Base-by-base conservation (phyloP, 2,329 filamentous ascomycete species). In the Sporothrix dimorphospora region DNA sequence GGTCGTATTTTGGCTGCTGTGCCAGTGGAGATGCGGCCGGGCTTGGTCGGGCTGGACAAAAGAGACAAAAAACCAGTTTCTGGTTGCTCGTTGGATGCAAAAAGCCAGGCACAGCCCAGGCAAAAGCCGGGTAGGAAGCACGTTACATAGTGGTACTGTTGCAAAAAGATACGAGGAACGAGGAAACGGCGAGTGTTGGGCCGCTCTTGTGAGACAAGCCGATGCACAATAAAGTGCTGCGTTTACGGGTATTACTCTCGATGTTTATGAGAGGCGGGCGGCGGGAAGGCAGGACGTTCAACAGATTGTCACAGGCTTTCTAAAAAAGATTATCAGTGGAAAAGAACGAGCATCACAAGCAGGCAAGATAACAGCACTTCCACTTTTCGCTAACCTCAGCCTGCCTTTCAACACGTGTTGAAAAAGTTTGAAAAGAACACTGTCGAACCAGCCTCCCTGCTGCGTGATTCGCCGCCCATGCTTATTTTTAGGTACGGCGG, bases 401-500 rank as follows among this genome's bases (percentile, higher is more conserved):
- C 40, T 47, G n/a, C 21, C 30, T 45, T 11, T 47, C 40, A 16
- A 12, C 24, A 9, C 5, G 27, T n/a, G 12, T 34, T 49, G 14
- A 21, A 11, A 66, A 49, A n/a, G 24, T 19, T 4, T 12, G 5
- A 30, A 66, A n/a, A 47, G 21, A 47, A 30, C 21, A 30, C 21
- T 42, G 42, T 47, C 40, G 3, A 47, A 8, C 63, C n/a, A n/a
- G n/a, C n/a, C n/a, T n/a, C n/a, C n/a, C 42, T 66, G 14, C 42
- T n/a, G 49, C 14, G 38, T 66, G 24, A 34, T 66, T 68, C 30
- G 67, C 67, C 34, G 34, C 49, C 51, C 21, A 34, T 57, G 21
- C 67, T 69, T 69, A 69, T 69, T 69, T 69, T 69, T 69, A 69
- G 67, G n/a, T 69, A 51, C 47, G 19, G 66, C 49, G 34, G 66